These are phyloP conservation scores for Dryas integrifolia DNA, from an alignment of 331 rosid species.

Conservation along the genomic window DNA sequence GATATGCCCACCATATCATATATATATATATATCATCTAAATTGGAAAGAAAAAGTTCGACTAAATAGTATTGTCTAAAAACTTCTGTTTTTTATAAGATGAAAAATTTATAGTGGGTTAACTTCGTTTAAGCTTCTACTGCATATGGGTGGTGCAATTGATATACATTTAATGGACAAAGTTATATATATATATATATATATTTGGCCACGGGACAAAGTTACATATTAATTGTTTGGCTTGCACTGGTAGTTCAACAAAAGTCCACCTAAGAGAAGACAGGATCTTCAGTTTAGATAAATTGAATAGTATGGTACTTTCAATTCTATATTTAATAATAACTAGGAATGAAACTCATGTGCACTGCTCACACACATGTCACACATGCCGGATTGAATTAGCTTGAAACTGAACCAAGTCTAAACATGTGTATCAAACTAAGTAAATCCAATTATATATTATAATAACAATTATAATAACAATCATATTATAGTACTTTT, in stretches of 20 bases:
- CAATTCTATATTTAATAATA: not conserved
- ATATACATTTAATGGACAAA: conserved; percentile 3
- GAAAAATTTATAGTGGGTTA: not conserved
- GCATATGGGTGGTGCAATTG: not conserved
- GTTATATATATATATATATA: not conserved
- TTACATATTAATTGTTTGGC: conserved; percentile 1
- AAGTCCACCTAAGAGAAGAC: conserved; percentile 10
- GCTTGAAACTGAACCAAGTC: conserved; percentile 34
- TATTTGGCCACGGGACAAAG: not conserved
- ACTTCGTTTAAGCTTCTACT: not conserved
- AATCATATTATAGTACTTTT: not conserved
- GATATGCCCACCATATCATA: too few relatives aligned
- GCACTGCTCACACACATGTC: conserved; percentile 32
- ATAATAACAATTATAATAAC: too few relatives aligned
- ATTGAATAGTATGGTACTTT: not conserved
- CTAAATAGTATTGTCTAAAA: too few relatives aligned
- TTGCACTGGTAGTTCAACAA: conserved; percentile 5
- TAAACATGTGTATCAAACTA: conserved; percentile 28
- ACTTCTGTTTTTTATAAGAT: too few relatives aligned
- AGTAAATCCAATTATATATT: too few relatives aligned
- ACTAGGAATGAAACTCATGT: conserved; percentile 10
- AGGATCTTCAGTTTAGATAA: conserved; percentile 11
- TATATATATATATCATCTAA: too few relatives aligned
- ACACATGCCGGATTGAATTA: conserved; percentile 46
- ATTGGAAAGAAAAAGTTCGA: too few relatives aligned